Conservation (phyloP, 1,139 yeast genomes). For the Yamadazyma siamensis region DNA sequence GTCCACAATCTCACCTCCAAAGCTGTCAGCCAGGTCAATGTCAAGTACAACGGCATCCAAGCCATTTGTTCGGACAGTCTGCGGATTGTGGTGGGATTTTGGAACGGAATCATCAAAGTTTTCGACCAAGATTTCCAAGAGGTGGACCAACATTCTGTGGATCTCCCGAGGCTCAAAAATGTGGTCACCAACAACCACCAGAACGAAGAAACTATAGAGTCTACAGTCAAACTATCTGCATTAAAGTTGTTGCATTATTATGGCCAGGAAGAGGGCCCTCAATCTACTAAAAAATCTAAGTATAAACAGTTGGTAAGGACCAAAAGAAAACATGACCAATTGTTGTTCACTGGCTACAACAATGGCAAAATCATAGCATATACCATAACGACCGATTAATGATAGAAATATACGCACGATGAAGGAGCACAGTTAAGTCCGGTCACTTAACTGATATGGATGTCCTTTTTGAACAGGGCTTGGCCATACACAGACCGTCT, state of each 20-base stretch:
- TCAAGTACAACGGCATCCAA: conserved; percentile 21
- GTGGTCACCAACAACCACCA: conserved; percentile 9
- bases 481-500: conserved; percentile 17
- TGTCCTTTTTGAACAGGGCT: no score
- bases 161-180: conserved; percentile 15
- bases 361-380: conserved; percentile 29
- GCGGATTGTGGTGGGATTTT: conserved; percentile 28
- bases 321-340: conserved; percentile 10
- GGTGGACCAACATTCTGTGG: conserved; percentile 10
- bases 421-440: no score
- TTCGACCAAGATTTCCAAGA: conserved; percentile 12
- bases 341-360: conserved; percentile 34
- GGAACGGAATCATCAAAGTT: conserved; percentile 38
- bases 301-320: conserved; percentile 16
- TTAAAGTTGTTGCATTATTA: conserved; percentile 10
- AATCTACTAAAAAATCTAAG: conserved; percentile 2
- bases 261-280: not conserved
- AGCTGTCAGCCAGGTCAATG: conserved; percentile 6
- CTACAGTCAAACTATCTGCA: conserved; percentile 15
- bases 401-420: no score
- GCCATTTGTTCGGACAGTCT: conserved; percentile 11
- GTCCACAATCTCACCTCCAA: conserved; percentile 18
- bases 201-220: conserved; percentile 9
- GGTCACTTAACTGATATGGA: no score
- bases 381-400: conserved; percentile 5